Conservation (phyloP, 2,329 filamentous ascomycete genomes). For the Xylaria digitata region DNA sequence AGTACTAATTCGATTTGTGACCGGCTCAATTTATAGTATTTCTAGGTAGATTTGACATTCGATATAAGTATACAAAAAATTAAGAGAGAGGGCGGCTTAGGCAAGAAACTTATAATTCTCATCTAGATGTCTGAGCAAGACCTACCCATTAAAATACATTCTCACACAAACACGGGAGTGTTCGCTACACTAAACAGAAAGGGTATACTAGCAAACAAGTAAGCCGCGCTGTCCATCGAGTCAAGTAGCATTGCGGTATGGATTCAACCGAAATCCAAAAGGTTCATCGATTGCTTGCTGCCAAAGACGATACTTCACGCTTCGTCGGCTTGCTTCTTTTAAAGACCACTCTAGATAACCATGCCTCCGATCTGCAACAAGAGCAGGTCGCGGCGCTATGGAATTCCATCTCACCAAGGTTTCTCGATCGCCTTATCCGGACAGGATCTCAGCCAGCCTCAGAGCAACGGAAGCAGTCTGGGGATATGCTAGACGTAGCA, state of each 20-base stretch:
- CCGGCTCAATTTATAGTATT: neutral
- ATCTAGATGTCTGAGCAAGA: neutral
- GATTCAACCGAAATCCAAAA: slow-evolving; percentile 54
- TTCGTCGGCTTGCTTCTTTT: slow-evolving; percentile 76
- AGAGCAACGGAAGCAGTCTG: slow-evolving; percentile 58
- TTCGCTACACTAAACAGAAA: no score
- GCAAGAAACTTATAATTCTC: neutral
- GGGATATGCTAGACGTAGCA: slow-evolving; percentile 71
- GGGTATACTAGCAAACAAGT: neutral
- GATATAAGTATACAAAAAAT: neutral
- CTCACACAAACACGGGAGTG: neutral
- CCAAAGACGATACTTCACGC: slow-evolving; percentile 74
- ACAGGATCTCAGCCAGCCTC: slow-evolving; percentile 58
- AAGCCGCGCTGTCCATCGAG: neutral
- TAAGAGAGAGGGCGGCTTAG: neutral
- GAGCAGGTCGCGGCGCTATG: slow-evolving; percentile 64
- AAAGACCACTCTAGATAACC: slow-evolving; percentile 72
- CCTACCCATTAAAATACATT: neutral
- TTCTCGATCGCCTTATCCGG: slow-evolving; percentile 71
- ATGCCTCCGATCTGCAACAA: slow-evolving; percentile 60
- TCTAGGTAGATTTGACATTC: neutral
- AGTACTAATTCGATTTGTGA: slow-evolving; percentile 2
- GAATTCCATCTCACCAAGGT: slow-evolving; percentile 70
- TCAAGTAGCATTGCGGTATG: slow-evolving; percentile 24
- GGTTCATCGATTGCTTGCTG: slow-evolving; percentile 65